phyloP scores from a whole-genome alignment of 352 stramenopile genomes.

The Plasmopara viticola region DNA sequence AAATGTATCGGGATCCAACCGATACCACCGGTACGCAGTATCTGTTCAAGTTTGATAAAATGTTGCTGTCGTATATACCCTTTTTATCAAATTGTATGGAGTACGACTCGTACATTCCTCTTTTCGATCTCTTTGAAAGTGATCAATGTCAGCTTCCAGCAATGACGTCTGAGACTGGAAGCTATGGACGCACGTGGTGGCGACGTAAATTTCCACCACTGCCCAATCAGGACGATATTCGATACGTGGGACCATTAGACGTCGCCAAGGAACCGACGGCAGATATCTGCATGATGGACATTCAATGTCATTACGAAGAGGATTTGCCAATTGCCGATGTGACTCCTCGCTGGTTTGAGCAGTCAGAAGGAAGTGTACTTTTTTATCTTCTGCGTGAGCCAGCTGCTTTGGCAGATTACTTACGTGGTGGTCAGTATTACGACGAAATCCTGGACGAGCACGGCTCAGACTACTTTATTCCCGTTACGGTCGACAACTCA shows the following conservation, averaged over 20 bases:
- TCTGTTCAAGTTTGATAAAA: slow-evolving; percentile 69
- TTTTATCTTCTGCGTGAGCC: slow-evolving; percentile 92
- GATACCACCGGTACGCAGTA: slow-evolving; percentile 42
- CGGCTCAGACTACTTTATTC: slow-evolving; percentile 92
- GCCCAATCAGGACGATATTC: slow-evolving; percentile 93
- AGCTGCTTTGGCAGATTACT: slow-evolving; percentile 86
- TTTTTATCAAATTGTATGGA: slow-evolving; percentile 95
- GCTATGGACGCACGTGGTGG: slow-evolving; percentile 65
- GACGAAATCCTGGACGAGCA: slow-evolving; percentile 42
- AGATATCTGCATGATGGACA: slow-evolving; percentile 86
- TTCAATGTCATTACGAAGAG: slow-evolving; percentile 94
- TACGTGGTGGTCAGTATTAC: slow-evolving; percentile 66
- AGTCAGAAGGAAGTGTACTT: slow-evolving; percentile 74
- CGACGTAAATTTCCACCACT: slow-evolving; percentile 72
- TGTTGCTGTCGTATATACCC: slow-evolving; percentile 92
- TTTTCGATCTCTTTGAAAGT: slow-evolving; percentile 91
- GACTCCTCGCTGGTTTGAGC: slow-evolving; percentile 95
- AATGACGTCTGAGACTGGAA: slow-evolving; percentile 59
- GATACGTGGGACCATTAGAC: slow-evolving; percentile 82
- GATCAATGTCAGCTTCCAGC: slow-evolving; percentile 87
- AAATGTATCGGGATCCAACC: slow-evolving; percentile 64
- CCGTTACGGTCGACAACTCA: slow-evolving; percentile 87
- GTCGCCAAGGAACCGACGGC: slow-evolving; percentile 84
- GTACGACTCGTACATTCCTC: slow-evolving; percentile 93
- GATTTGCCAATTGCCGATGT: slow-evolving; percentile 82